Conservation (phyloP, 2,329 filamentous ascomycete genomes). For the Arthroderma sp. region DNA sequence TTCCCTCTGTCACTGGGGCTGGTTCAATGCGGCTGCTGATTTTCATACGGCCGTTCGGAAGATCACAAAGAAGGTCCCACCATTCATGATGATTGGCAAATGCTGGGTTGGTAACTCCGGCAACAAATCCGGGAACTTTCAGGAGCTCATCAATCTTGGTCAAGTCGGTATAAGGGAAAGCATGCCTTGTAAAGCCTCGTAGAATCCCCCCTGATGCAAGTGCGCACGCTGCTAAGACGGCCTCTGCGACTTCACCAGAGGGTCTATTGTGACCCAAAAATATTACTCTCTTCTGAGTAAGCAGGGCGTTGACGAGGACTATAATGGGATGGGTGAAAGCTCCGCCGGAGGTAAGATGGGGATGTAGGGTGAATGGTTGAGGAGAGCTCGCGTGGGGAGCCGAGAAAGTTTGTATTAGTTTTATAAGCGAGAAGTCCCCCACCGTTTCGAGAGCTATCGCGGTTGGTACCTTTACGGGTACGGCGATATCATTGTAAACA, state of each 20-base stretch:
- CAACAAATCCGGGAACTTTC: slow-evolving; percentile 93
- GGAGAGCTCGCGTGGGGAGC: slow-evolving; percentile 67
- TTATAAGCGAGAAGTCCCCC: slow-evolving; percentile 93
- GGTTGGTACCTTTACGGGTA: slow-evolving; percentile 91
- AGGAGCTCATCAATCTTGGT: slow-evolving; percentile 95
- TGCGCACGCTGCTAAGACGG: slow-evolving; percentile 93
- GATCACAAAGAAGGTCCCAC: slow-evolving; percentile 95
- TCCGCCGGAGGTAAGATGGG: slow-evolving; percentile 87
- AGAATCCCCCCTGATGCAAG: slow-evolving; percentile 85
- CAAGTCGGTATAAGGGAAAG: slow-evolving; percentile 94
- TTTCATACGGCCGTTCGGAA: slow-evolving; percentile 83
- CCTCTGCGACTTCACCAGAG: slow-evolving; percentile 90
- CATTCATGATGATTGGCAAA: slow-evolving; percentile 92
- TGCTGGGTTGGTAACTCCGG: slow-evolving; percentile 91
- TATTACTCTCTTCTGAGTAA: slow-evolving; percentile 92
- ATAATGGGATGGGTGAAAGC: slow-evolving; percentile 86
- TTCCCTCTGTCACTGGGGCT: slow-evolving; percentile 68
- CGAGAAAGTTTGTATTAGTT: slow-evolving; percentile 90
- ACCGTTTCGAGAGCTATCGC: slow-evolving; percentile 91
- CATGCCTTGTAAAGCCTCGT: slow-evolving; percentile 85
- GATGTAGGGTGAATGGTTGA: slow-evolving; percentile 72
- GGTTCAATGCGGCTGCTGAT: slow-evolving; percentile 80
- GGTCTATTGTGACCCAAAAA: slow-evolving; percentile 93
- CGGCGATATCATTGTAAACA: slow-evolving; percentile 89
- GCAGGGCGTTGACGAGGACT: slow-evolving; percentile 80